These are phyloP conservation scores for Chrysoporthe puriensis DNA, from an alignment of 2,329 filamentous ascomycete genomes.

Conservation along the genomic window DNA sequence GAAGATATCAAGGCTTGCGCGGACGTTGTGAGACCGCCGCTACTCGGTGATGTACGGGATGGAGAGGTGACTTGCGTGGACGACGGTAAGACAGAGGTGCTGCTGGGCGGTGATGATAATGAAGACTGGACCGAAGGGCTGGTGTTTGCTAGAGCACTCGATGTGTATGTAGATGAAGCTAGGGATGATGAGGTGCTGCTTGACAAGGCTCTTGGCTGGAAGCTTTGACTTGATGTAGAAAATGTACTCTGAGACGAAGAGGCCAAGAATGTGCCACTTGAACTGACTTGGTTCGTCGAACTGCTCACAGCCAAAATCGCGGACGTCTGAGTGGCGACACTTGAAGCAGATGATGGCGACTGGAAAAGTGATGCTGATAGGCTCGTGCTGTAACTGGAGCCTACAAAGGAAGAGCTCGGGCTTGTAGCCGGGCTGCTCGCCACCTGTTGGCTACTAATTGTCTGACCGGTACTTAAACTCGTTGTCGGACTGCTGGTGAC, in stretches of 20 bases:
- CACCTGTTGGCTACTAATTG: neutral
- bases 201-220: neutral
- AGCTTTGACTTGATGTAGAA: neutral
- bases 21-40: neutral
- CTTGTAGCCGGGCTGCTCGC: neutral
- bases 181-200: too few species aligned
- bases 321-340: neutral
- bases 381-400: neutral
- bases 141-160: neutral
- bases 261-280: neutral
- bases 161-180: too few species aligned
- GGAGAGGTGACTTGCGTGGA: neutral
- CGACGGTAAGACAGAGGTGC: neutral
- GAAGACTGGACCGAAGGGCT: neutral
- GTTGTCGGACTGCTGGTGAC: neutral
- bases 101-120: neutral
- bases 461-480: neutral
- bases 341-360: neutral
- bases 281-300: neutral
- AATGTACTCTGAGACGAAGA: neutral
- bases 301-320: neutral
- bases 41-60: neutral
- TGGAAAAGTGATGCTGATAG: neutral
- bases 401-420: neutral
- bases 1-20: neutral